Percentiles rank a stretch among this genome's conserved stretches.
phyloP scores from a whole-genome alignment of 192 early-diverging fungal genomes.

The Funneliformis geosporum region DNA sequence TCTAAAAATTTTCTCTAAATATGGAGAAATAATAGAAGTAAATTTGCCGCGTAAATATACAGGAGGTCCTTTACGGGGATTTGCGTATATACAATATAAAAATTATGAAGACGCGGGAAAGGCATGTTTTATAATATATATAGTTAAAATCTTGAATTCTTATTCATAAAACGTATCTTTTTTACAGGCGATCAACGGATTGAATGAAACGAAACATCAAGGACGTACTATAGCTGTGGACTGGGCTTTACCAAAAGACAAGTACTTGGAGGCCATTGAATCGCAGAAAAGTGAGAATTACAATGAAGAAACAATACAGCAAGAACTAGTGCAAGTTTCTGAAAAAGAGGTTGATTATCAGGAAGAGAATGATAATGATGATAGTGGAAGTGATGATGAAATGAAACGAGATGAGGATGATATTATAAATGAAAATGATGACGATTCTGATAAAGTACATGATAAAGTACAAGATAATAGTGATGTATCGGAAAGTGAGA shows the following conservation, averaged over 20 bases:
- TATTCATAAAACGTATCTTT: neutral
- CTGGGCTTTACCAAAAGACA: slow-evolving; percentile 78
- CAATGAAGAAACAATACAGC: neutral
- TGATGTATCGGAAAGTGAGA: slow-evolving; percentile 39
- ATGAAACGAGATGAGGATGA: slow-evolving; percentile 41
- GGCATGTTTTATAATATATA: neutral
- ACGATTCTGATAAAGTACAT: slow-evolving; percentile 38
- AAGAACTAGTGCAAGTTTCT: slow-evolving; percentile 39
- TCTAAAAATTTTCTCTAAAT: slow-evolving; percentile 60
- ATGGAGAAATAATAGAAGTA: slow-evolving; percentile 71
- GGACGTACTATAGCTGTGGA: slow-evolving; percentile 81
- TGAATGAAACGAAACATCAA: slow-evolving; percentile 72
- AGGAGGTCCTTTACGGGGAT: slow-evolving; percentile 78
- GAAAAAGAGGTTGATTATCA: slow-evolving; percentile 47
- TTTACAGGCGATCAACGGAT: slow-evolving; percentile 55
- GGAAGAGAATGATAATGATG: slow-evolving; percentile 40
- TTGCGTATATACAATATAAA: slow-evolving; percentile 89
- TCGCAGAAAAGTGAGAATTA: neutral
- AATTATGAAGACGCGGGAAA: slow-evolving; percentile 68
- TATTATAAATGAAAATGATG: slow-evolving; percentile 29
- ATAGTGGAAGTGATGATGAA: slow-evolving; percentile 43
- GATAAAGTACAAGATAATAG: slow-evolving; percentile 55
- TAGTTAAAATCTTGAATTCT: neutral
- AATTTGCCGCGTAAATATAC: slow-evolving; percentile 73
- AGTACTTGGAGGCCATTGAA: slow-evolving; percentile 61